These are phyloP conservation scores for Xerocomellus intermedius DNA, from an alignment of 768 basidiomycete species.

Conservation along the genomic window DNA sequence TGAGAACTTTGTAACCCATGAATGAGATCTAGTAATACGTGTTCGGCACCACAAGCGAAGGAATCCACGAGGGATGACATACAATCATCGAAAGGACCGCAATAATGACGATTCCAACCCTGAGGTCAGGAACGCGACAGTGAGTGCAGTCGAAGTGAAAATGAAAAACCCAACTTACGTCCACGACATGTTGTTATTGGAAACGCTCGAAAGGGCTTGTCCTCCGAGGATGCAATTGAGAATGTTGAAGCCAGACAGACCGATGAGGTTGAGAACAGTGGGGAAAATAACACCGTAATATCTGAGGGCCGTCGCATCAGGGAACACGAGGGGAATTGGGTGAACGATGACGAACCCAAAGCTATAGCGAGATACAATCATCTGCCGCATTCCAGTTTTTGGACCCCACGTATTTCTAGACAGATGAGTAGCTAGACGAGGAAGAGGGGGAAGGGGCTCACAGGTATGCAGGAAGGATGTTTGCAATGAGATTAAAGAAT, in stretches of 20 bases:
- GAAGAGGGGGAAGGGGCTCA: conserved; percentile 26
- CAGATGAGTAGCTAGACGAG: background rate
- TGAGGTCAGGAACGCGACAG: conserved; percentile 24
- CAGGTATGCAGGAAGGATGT: conserved; percentile 59
- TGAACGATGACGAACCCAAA: conserved; percentile 47
- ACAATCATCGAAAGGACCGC: conserved; percentile 62
- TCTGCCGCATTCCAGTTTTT: conserved; percentile 75
- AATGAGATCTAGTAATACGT: conserved; percentile 51
- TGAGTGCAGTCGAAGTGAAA: conserved; percentile 8
- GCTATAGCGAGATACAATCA: conserved; percentile 68
- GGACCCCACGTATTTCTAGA: conserved; percentile 70
- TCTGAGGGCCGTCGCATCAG: conserved; percentile 24
- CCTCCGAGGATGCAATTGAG: conserved; percentile 69
- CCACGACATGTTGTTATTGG: conserved; percentile 49
- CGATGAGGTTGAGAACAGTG: conserved; percentile 56
- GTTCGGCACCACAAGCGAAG: background rate
- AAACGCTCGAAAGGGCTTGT: conserved; percentile 59
- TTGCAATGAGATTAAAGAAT: conserved; percentile 65
- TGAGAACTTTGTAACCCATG: conserved; percentile 64
- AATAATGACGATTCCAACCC: conserved; percentile 82
- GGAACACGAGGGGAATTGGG: conserved; percentile 22
- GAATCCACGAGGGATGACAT: conserved; percentile 20
- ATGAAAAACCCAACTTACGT: conserved; percentile 34
- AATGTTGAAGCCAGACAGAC: conserved; percentile 63
- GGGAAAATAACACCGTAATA: conserved; percentile 54